Evolutionary conservation across 2,329 filamentous ascomycete genomes (phyloP).

Genomic region (Colletotrichum eleusines): DNA sequence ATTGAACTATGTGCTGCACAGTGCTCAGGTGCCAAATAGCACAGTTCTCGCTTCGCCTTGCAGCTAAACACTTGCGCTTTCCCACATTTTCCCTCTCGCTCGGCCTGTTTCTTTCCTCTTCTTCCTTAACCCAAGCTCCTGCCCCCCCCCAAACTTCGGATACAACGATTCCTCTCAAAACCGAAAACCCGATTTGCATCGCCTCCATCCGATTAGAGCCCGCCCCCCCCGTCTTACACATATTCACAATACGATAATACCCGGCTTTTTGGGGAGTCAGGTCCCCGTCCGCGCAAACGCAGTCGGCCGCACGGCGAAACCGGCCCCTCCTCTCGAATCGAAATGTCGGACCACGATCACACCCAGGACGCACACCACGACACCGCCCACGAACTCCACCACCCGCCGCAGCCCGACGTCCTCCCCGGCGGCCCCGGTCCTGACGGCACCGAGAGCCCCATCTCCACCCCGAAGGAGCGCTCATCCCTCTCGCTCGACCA

Average conservation of each 20-base stretch:
- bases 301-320: constrained; percentile 7
- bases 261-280: neutral
- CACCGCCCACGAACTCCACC: constrained; percentile 38
- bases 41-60: constrained; percentile 18
- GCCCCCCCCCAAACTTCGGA: constrained; percentile 29
- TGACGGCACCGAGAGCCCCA: constrained; percentile 24
- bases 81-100: constrained; percentile 25
- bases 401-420: constrained; percentile 32
- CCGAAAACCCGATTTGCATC: constrained; percentile 12
- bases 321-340: neutral
- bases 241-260: constrained; percentile 20
- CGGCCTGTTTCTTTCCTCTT: constrained; percentile 26
- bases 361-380: constrained; percentile 36
- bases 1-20: constrained; percentile 1
- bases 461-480: constrained; percentile 58
- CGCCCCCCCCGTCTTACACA: constrained; percentile 15
- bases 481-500: constrained; percentile 73
- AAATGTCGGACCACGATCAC: constrained; percentile 40
- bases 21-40: neutral
- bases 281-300: constrained; percentile 9
- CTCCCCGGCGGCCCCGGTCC: constrained; percentile 27
- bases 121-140: constrained; percentile 40
- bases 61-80: constrained; percentile 32
- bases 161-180: constrained; percentile 43
- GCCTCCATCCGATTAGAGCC: constrained; percentile 21